phyloP scores from a whole-genome alignment of 2,329 filamentous ascomycete genomes.

The Coleophoma crateriformis region DNA sequence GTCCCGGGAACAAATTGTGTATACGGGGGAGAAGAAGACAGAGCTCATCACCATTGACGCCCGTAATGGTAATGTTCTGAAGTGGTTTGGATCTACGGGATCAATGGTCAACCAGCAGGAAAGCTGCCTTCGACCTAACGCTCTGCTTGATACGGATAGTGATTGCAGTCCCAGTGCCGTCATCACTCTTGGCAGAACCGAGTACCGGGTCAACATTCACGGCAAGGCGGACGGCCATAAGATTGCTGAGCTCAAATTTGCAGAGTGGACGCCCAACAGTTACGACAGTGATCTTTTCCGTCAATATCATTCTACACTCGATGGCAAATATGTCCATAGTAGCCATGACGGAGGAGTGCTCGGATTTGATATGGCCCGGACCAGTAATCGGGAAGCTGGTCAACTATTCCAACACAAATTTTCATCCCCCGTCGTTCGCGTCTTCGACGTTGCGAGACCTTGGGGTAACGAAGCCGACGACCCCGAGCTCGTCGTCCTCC shows the following conservation, averaged over 20 bases:
- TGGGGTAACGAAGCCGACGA: slow-evolving; percentile 60
- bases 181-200: slow-evolving; percentile 76
- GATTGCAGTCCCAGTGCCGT: slow-evolving; percentile 76
- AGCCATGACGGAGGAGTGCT: slow-evolving; percentile 80
- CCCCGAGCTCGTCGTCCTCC: slow-evolving; percentile 74
- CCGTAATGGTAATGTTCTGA: slow-evolving; percentile 73
- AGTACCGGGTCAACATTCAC: slow-evolving; percentile 86
- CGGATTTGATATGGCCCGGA: slow-evolving; percentile 61
- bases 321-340: slow-evolving; percentile 84
- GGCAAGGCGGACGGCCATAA: slow-evolving; percentile 65
- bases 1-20: slow-evolving; percentile 72
- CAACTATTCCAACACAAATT: slow-evolving; percentile 63
- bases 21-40: slow-evolving; percentile 87
- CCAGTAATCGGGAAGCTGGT: slow-evolving; percentile 26
- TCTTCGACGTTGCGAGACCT: slow-evolving; percentile 82
- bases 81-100: slow-evolving; percentile 75
- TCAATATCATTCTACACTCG: slow-evolving; percentile 75
- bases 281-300: slow-evolving; percentile 80
- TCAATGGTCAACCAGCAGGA: slow-evolving; percentile 63
- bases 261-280: slow-evolving; percentile 92
- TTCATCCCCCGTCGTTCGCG: slow-evolving; percentile 72
- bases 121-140: slow-evolving; percentile 68
- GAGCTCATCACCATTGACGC: slow-evolving; percentile 87
- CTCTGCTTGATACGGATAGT: slow-evolving; percentile 47
- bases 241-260: slow-evolving; percentile 86